phyloP scores from a whole-genome alignment of 2,329 filamentous ascomycete genomes.

The Neoascochyta sp. region DNA sequence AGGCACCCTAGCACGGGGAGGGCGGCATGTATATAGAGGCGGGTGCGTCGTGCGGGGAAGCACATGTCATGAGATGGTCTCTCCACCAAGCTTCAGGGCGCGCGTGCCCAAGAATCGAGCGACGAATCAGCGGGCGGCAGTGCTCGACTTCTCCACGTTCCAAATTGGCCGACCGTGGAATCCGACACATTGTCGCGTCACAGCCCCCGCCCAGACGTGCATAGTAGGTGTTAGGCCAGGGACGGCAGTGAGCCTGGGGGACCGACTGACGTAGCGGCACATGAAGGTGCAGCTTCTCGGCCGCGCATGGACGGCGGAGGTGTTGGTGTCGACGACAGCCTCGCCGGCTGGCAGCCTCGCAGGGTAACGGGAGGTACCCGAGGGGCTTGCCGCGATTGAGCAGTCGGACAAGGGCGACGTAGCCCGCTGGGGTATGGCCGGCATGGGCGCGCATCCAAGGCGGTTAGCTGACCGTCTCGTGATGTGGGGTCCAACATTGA shows the following conservation, averaged over 20 bases:
- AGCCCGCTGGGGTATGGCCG: slow-evolving; percentile 8
- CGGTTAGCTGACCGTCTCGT: slow-evolving; percentile 17
- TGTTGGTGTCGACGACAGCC: slow-evolving; percentile 8
- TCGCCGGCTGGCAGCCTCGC: slow-evolving; percentile 10
- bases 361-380: slow-evolving; percentile 16
- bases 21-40: slow-evolving; percentile 25
- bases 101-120: slow-evolving; percentile 24
- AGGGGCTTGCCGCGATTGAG: slow-evolving; percentile 15
- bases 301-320: slow-evolving; percentile 28
- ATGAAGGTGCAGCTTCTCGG: slow-evolving; percentile 25
- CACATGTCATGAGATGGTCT: slow-evolving; percentile 24
- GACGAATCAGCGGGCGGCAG: slow-evolving; percentile 37
- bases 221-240: no score
- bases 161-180: slow-evolving; percentile 9
- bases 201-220: slow-evolving; percentile 17
- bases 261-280: slow-evolving; percentile 19
- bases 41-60: slow-evolving; percentile 20
- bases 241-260: slow-evolving; percentile 7
- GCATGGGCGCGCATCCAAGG: slow-evolving; percentile 2
- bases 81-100: slow-evolving; percentile 24
- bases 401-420: slow-evolving; percentile 7
- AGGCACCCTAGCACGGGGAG: slow-evolving; percentile 12
- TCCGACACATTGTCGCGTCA: slow-evolving; percentile 28
- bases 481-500: slow-evolving; percentile 4
- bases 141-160: slow-evolving; percentile 13